Conservation (phyloP, 495 filamentous ascomycete species). For the Chaetomidium leptoderma region DNA sequence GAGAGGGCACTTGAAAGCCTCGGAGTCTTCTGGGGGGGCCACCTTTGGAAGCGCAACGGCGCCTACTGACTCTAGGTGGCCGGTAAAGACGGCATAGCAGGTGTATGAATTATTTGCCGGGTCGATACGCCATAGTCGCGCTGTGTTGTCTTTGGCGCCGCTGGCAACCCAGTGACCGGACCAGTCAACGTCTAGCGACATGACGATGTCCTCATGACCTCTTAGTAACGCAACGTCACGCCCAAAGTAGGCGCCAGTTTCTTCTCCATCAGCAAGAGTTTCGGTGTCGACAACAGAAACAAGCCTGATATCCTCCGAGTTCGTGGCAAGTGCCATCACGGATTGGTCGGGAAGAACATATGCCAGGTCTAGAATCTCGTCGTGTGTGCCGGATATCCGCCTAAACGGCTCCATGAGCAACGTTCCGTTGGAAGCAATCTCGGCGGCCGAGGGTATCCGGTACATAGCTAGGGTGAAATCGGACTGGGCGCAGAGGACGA, state of each 20-base stretch:
- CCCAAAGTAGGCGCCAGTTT: constrained; percentile 65
- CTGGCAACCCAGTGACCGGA: constrained; percentile 95
- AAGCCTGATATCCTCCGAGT: constrained; percentile 87
- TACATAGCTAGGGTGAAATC: constrained; percentile 83
- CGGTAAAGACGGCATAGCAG: constrained; percentile 76
- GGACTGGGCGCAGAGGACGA: constrained; percentile 76
- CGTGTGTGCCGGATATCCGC: constrained; percentile 90
- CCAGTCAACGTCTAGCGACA: constrained; percentile 91
- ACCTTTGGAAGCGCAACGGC: constrained; percentile 77
- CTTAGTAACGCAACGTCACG: constrained; percentile 79
- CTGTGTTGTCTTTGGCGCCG: constrained; percentile 93
- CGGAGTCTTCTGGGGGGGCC: constrained; percentile 58
- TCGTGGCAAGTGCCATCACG: constrained; percentile 85
- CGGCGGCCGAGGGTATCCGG: constrained; percentile 41
- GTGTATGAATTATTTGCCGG: constrained; percentile 66
- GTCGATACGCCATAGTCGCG: constrained; percentile 86
- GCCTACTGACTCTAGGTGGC: constrained; percentile 93
- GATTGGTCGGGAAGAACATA: constrained; percentile 76
- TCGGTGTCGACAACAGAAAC: constrained; percentile 53
- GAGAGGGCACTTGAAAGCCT: constrained; percentile 61
- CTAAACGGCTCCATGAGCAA: constrained; percentile 48
- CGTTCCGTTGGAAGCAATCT: constrained; percentile 27
- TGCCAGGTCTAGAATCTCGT: constrained; percentile 90
- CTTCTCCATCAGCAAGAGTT: constrained; percentile 25
- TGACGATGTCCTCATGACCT: constrained; percentile 91